These are phyloP conservation scores for Cryphonectria parasitica DNA, from an alignment of 2,329 filamentous ascomycete species.

Conservation along the genomic window DNA sequence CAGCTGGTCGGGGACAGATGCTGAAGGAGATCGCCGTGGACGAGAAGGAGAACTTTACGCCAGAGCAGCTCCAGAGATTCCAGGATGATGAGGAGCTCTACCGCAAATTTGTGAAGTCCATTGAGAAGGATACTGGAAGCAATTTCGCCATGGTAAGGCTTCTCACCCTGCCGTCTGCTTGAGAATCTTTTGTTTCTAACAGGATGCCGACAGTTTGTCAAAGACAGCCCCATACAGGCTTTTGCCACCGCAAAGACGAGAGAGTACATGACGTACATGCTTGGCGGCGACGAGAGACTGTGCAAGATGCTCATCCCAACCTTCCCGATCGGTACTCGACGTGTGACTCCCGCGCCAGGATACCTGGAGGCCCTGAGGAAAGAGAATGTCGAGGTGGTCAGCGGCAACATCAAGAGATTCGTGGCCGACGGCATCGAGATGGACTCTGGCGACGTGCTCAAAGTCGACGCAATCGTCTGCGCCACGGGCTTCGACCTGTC, in stretches of 20 bases:
- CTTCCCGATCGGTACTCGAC: slow-evolving; percentile 52
- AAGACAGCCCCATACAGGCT: slow-evolving; percentile 46
- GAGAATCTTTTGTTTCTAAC: slow-evolving; percentile 8
- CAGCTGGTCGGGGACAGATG: slow-evolving; percentile 42
- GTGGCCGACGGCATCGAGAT: slow-evolving; percentile 54
- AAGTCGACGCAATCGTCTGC: slow-evolving; percentile 60
- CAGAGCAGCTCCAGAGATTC: slow-evolving; percentile 52
- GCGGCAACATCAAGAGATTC: slow-evolving; percentile 49
- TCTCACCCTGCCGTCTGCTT: neutral
- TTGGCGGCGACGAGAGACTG: slow-evolving; percentile 53
- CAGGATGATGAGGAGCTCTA: slow-evolving; percentile 51
- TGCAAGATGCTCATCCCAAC: slow-evolving; percentile 55
- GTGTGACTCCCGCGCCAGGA: slow-evolving; percentile 54
- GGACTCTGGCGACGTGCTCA: slow-evolving; percentile 50
- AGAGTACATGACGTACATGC: slow-evolving; percentile 52
- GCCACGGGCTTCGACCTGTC: slow-evolving; percentile 62
- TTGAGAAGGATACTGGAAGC: slow-evolving; percentile 50
- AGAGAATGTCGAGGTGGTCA: slow-evolving; percentile 53
- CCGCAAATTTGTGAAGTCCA: slow-evolving; percentile 49
- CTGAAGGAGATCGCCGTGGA: slow-evolving; percentile 47
- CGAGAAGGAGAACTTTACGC: slow-evolving; percentile 46
- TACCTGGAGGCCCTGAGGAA: slow-evolving; percentile 52
- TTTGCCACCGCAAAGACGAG: slow-evolving; percentile 46
- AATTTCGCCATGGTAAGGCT: slow-evolving; percentile 46
- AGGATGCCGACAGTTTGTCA: slow-evolving; percentile 40